Evolutionary conservation across 2,329 filamentous ascomycete species (phyloP).

Genomic region (Pseudonectria buxi): DNA sequence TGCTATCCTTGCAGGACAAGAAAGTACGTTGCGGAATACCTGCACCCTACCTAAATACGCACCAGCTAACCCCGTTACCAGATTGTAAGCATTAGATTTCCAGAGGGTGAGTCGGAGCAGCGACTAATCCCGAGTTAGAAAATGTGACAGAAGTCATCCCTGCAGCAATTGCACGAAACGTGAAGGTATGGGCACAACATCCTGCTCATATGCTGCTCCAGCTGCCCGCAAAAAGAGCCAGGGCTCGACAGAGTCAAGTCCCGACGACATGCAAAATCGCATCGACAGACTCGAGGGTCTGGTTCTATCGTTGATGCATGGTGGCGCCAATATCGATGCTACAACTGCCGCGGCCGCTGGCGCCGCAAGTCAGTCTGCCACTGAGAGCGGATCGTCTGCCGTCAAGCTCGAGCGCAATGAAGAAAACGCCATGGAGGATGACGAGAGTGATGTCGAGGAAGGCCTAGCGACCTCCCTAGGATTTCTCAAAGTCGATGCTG

Average conservation of each 20-base stretch:
- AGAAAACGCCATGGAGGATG: constrained; percentile 46
- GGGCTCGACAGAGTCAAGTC: constrained; percentile 52
- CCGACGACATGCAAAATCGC: constrained; percentile 97
- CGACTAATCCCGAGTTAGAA: constrained; percentile 41
- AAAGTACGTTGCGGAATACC: constrained; percentile 60
- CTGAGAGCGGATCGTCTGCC: constrained; percentile 39
- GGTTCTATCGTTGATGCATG: constrained; percentile 90
- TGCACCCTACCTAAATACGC: constrained; percentile 5
- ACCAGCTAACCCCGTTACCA: constrained; percentile 30
- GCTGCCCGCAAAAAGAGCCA: constrained; percentile 66
- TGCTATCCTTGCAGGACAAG: constrained; percentile 86
- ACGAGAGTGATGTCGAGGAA: constrained; percentile 65
- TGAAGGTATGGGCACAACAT: constrained; percentile 70
- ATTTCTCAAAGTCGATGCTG: constrained; percentile 72
- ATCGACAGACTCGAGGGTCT: constrained; percentile 92
- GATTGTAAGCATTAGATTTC: constrained; percentile 25
- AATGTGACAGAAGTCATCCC: constrained; percentile 86
- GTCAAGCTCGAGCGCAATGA: constrained; percentile 47
- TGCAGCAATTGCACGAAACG: constrained; percentile 94
- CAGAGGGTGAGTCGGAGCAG: neutral
- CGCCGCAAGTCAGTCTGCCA: constrained; percentile 29
- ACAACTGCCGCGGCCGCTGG: constrained; percentile 28
- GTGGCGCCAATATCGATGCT: constrained; percentile 52
- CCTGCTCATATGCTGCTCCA: constrained; percentile 78
- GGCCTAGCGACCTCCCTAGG: constrained; percentile 66